Base-by-base conservation (phyloP, 2,329 filamentous ascomycete species). In the Fusarium agapanthi region DNA sequence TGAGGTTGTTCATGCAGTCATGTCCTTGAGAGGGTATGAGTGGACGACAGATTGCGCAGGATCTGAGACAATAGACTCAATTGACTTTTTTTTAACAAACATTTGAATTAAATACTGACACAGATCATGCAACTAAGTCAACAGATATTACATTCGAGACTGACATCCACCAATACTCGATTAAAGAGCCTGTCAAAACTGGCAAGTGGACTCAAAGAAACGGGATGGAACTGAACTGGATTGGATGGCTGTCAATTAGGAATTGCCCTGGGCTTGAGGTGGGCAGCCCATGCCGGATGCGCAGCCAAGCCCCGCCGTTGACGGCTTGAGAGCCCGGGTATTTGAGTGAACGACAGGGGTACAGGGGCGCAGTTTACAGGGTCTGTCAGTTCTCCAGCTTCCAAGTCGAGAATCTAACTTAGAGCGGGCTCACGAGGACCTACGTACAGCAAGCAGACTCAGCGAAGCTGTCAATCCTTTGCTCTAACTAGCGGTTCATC, bases 321-420 rank as follows among this genome's bases (percentile, higher is more conserved):
- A 45, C 55, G 45, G 59, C 34, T 64, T 53, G 38, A 26, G 32
- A 38, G 61, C 30, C 63, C 43, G 61, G 61, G 50, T 66, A 58
- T 50, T 72, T 58, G 41, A 72, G 48, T 55, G 65, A 58, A 57
- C 51, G 54, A 71, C 70, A 73, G 70, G 70, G 70, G 61, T 71
- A 44, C 61, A 72, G 59, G 65, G 47, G 38, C 56, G 28, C 55
- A 55, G 65, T 14, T 60, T 63, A 41, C 35, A 54, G 37, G 37
- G 37, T 22, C 40, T 56, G 9, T 16, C 34, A 28, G 32, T 37
- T 54, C 41, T 68, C 64, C 66, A 63, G 69, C 54, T 72, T 67
- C 69, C 65, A 59, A 64, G 64, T 68, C 54, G 38, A 61, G 48
- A 57, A 41, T 40, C 57, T 54, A n/a, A n/a, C n/a, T n/a, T n/a